These are phyloP conservation scores for Fusarium sp. DNA, from an alignment of 2,329 filamentous ascomycete species.

Conservation along the genomic window DNA sequence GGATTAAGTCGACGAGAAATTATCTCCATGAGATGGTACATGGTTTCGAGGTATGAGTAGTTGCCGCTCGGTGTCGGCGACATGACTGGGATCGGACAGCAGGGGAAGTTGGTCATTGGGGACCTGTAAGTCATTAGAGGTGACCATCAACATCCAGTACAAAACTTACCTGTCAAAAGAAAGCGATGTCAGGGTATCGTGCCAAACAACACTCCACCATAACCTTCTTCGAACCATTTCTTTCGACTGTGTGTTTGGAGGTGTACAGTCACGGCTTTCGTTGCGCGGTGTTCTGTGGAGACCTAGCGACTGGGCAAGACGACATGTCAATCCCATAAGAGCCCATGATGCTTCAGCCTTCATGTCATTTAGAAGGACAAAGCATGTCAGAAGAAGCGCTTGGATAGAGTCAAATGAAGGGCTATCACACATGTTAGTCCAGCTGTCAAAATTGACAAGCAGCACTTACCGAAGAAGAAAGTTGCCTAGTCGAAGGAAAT, in stretches of 20 bases:
- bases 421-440: slow-evolving; percentile 50
- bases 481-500: slow-evolving; percentile 73
- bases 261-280: slow-evolving; percentile 61
- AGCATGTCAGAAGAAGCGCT: slow-evolving; percentile 72
- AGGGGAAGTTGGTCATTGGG: slow-evolving; percentile 72
- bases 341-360: slow-evolving; percentile 78
- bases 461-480: slow-evolving; percentile 68
- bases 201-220: slow-evolving; percentile 77
- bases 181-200: slow-evolving; percentile 74
- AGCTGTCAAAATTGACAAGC: neutral
- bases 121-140: slow-evolving; percentile 55
- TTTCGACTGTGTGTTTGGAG: slow-evolving; percentile 62
- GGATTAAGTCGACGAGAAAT: slow-evolving; percentile 70
- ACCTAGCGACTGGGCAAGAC: slow-evolving; percentile 74
- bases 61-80: slow-evolving; percentile 60
- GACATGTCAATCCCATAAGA: slow-evolving; percentile 72
- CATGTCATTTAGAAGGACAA: slow-evolving; percentile 76
- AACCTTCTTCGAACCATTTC: slow-evolving; percentile 68
- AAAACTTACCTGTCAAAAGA: slow-evolving; percentile 71
- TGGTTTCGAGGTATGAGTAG: slow-evolving; percentile 72
- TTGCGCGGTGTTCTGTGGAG: slow-evolving; percentile 65
- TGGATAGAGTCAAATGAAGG: slow-evolving; percentile 76
- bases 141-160: neutral
- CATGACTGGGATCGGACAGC: slow-evolving; percentile 66
- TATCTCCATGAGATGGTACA: slow-evolving; percentile 74